Evolutionary conservation across 1,139 yeast species (phyloP), one percentile per base, ranked within the genome.

Genomic region (Saccharomyces hybrid): DNA sequence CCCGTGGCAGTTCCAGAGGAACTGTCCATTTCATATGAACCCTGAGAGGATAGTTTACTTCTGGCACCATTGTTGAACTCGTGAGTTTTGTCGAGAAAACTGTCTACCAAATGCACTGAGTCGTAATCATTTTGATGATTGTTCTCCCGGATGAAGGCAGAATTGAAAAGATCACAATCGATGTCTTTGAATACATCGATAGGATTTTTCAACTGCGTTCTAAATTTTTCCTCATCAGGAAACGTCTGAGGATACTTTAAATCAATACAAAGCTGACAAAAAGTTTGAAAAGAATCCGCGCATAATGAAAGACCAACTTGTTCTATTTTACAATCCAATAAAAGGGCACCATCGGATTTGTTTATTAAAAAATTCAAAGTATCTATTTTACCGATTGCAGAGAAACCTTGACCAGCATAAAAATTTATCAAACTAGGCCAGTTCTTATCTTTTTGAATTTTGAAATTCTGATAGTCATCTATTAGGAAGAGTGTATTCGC

Each of bases 211-310:
- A 74, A 65, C 7, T 67, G 66, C 1, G 77, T 70, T 61, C 76
- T 75, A 70, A 77, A 82, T 67, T 81, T 83, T 26, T 82, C 82
- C 6, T 79, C 79, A 58, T 82, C 83, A 1, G 75, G 75, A 59
- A 83, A 80, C 13, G 76, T 73, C 3, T 87, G 71, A 0, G 91
- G 91, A 11, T 81, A 80, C 62, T 86, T 88, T 64, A 90, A 73
- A 62, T 89, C 96, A 59, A 81, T 84, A 13, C 86, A 58, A 23
- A 88, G 65, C 60, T 86, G 95, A 2, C 81, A 60, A 47, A 90
- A 70, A 5, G 91, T 81, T 63, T 88, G 86, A 0, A 84, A 78
- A 0, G 97, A 88, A 68, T 91, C 98, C 0, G 97, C 93, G 72
- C 97, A 90, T 1, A 89, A 63, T 44, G 84, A 84, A 1, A 86